Percentiles rank a stretch among this genome's conserved stretches.
These are phyloP conservation scores for Komagataella ulmi DNA, from an alignment of 805 yeast species.

Conservation along the genomic window DNA sequence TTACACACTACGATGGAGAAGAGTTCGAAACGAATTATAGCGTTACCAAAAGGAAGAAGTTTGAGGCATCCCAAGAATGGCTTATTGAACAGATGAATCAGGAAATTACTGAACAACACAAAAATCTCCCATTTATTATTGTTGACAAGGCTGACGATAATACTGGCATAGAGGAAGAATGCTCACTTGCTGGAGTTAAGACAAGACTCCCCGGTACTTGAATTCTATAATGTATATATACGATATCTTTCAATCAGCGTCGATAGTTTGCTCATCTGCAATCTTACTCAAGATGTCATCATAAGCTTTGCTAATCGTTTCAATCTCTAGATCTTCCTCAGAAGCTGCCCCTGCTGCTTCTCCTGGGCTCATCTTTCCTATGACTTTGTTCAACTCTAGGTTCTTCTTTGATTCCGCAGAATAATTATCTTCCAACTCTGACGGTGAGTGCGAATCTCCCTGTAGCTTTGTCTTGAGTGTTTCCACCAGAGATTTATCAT, in stretches of 20 bases:
- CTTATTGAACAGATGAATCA: neutral
- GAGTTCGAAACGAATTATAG: neutral
- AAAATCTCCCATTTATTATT: neutral
- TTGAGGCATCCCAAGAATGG: neutral
- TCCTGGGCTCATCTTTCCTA: neutral
- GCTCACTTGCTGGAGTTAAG: neutral
- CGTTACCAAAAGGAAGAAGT: neutral
- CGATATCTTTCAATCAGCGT: neutral
- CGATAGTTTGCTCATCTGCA: neutral
- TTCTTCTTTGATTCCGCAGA: neutral
- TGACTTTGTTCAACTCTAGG: neutral
- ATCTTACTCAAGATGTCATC: neutral
- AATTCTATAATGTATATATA: neutral
- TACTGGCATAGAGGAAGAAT: neutral
- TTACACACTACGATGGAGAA: constrained; percentile 1
- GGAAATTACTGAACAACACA: neutral
- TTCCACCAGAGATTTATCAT: neutral
- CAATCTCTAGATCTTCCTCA: neutral
- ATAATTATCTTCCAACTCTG: neutral
- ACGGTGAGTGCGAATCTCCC: neutral
- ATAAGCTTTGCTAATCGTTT: neutral
- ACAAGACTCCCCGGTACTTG: neutral
- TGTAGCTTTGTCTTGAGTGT: neutral
- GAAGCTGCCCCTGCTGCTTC: neutral
- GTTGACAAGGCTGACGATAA: neutral